A percentile compares a stretch with the other conserved stretches of the same genome.
Conservation (phyloP, 352 stramenopile genomes). For the Blastocystis sp. region DNA sequence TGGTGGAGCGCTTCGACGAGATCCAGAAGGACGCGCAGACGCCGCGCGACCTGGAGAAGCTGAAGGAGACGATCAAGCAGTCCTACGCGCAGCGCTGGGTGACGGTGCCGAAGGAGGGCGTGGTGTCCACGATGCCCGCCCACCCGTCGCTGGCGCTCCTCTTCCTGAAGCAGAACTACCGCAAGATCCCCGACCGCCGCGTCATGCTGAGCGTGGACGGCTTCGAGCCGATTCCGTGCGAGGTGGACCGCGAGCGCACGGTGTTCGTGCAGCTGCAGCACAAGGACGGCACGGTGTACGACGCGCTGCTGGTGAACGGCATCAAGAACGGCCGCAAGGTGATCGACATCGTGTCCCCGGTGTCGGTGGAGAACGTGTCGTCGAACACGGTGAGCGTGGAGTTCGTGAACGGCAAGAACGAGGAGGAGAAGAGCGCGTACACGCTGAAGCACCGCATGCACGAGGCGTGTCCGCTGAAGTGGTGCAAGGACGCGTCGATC, state of each 20-base stretch:
- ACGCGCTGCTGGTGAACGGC: slow-evolving; percentile 21
- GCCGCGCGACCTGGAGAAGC: neutral
- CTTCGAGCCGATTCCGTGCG: slow-evolving; percentile 26
- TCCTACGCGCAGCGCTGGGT: slow-evolving; percentile 14
- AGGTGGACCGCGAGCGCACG: slow-evolving; percentile 53
- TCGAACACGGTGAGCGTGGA: neutral
- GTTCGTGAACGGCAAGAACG: neutral
- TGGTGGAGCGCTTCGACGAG: neutral
- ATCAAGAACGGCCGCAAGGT: slow-evolving; percentile 55
- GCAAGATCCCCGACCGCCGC: slow-evolving; percentile 37
- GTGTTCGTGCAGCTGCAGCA: slow-evolving; percentile 27
- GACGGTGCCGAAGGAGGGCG: neutral
- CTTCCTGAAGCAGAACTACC: slow-evolving; percentile 69
- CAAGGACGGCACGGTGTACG: neutral
- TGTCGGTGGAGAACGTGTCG: slow-evolving; percentile 31
- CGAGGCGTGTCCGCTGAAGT: slow-evolving; percentile 29
- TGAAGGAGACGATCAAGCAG: neutral
- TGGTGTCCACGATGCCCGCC: slow-evolving; percentile 28
- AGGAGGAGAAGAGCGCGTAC: neutral
- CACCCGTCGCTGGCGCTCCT: slow-evolving; percentile 67
- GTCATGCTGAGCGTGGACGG: slow-evolving; percentile 28
- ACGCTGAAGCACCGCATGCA: neutral
- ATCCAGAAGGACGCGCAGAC: neutral
- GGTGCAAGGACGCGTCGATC: neutral
- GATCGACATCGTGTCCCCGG: slow-evolving; percentile 24